Base-by-base conservation (phyloP, 78 protist genomes). In the Polysphondylium violaceum region DNA sequence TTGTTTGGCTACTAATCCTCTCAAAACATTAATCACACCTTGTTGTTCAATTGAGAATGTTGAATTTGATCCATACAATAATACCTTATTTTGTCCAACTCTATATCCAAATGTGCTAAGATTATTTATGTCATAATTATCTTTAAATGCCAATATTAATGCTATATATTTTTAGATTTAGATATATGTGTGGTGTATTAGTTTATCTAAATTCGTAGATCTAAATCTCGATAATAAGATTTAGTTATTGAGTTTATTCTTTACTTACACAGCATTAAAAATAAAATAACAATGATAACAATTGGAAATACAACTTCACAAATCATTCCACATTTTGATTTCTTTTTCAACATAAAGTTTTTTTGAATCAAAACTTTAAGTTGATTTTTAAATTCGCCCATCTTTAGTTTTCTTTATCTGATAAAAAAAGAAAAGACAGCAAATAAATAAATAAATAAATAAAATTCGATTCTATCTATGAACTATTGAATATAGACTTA, bases 291-390 rank as follows among this genome's bases (percentile, higher is more conserved):
- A 4, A 65, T 31, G 47, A 79, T 79, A 0, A 79, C 65, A 5
- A 79, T 35, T 23, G 76, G 76, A 0, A 79, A 79, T 53, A 79
- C 65, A 35, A 79, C 53, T 40, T 79, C 88, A 47, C 88, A 79
- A 55, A 40, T 33, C 12, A 79, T 79, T 25, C 72, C 88, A 55
- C 38, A 27, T 36, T 53, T 51, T 25, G 58, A 41, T 67, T 79
- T 79, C 65, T 58, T 50, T 53, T 67, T 79, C 58, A 79, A n/a
- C 29, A 79, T 33, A 17, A 51, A 67, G 36, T 79, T 79, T 67
- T 79, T 79, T 29, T 79, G 27, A 36, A 61, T 33, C 1, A 79
- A 40, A 27, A 55, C 67, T 40, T 33, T 50, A 64, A 79, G 31
- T 61, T 79, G 88, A 65, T 6, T 55, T 31, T 19, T 25, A 35